These are phyloP conservation scores for Aspergillus aculeatinus DNA, from an alignment of 2,329 filamentous ascomycete genomes.

Conservation along the genomic window DNA sequence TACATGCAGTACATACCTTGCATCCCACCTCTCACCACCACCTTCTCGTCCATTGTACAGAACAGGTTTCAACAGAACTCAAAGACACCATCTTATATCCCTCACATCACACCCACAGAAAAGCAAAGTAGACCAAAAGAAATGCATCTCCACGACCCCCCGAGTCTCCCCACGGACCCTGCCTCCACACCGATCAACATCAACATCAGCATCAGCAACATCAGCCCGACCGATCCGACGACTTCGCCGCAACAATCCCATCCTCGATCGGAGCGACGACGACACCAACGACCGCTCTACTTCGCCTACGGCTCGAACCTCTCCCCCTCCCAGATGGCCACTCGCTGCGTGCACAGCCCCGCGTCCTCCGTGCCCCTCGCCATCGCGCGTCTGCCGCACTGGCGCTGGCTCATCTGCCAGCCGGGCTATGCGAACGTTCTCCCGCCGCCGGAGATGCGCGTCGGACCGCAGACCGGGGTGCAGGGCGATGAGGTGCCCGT, in stretches of 20 bases:
- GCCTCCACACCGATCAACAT: neutral
- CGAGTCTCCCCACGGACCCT: neutral
- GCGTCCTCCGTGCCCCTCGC: conserved; percentile 38
- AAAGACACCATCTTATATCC: neutral
- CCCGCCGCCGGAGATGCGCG: conserved; percentile 25
- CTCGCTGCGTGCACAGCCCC: conserved; percentile 36
- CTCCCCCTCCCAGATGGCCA: conserved; percentile 42
- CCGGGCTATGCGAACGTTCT: conserved; percentile 45
- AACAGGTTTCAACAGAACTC: no score
- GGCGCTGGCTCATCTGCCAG: conserved; percentile 45
- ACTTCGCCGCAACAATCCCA: neutral
- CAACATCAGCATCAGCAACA: neutral
- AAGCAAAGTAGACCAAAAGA: neutral
- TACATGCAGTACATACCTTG: no score
- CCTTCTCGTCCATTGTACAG: no score
- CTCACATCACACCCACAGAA: neutral
- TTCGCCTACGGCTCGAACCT: conserved; percentile 48
- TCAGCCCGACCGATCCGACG: conserved; percentile 5
- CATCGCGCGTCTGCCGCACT: conserved; percentile 38
- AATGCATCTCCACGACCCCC: conserved; percentile 12
- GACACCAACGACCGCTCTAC: conserved; percentile 32
- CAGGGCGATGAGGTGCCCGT: conserved; percentile 24
- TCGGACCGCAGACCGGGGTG: conserved; percentile 5
- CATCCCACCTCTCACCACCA: no score
- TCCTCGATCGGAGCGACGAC: conserved; percentile 8